Evolutionary conservation across 2,329 filamentous ascomycete genomes (phyloP).

Genomic region (Bipolaris cookei): DNA sequence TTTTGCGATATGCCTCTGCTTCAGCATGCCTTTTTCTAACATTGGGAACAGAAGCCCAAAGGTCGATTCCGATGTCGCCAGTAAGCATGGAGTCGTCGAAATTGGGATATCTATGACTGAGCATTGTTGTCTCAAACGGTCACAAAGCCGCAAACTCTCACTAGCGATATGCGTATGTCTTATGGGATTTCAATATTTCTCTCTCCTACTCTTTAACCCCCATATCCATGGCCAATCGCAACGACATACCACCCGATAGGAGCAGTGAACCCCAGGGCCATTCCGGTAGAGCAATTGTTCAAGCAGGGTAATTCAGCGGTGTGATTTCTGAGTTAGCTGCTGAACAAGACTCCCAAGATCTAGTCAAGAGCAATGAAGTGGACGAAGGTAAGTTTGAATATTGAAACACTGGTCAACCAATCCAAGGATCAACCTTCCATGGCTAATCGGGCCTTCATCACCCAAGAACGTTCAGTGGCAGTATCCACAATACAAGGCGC

Average conservation of each 20-base stretch:
- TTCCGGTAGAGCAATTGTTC: neutral
- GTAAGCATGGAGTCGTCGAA: neutral
- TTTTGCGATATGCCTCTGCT: neutral
- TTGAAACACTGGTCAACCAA: too few species aligned
- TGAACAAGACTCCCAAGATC: too few species aligned
- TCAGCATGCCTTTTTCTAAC: neutral
- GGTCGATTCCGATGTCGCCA: neutral
- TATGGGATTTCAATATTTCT: neutral
- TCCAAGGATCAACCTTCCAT: too few species aligned
- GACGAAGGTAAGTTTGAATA: too few species aligned
- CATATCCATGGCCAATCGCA: neutral
- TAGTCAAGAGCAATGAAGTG: too few species aligned
- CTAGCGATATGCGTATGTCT: neutral
- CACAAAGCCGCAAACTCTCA: neutral
- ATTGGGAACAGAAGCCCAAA: neutral
- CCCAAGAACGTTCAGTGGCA: neutral
- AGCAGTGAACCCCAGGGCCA: neutral
- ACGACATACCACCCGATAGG: neutral
- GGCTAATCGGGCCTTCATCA: too few species aligned
- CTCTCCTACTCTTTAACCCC: neutral
- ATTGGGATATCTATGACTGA: neutral
- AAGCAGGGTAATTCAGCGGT: neutral
- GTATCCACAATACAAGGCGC: neutral
- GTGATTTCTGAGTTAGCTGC: neutral
- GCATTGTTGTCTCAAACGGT: neutral